Conservation (phyloP, 2,329 filamentous ascomycete species). For the Furcasterigmium furcatum region DNA sequence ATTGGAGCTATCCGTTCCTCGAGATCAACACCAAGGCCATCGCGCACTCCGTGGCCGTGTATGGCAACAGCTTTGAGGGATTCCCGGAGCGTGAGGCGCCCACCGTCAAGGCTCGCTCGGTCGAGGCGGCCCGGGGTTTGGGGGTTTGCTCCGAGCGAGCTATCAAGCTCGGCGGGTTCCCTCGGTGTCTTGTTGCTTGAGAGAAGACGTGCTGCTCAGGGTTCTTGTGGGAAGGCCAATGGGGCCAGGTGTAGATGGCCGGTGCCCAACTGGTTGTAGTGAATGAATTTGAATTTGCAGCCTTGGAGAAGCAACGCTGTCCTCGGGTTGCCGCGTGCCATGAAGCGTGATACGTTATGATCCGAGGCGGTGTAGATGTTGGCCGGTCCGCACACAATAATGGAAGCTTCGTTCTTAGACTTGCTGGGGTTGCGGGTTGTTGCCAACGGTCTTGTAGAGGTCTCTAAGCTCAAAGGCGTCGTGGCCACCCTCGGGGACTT, state of each 20-base stretch:
- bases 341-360: too few relatives aligned
- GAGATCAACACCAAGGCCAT: slow-evolving; percentile 52
- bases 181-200: not conserved
- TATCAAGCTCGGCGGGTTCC: not conserved
- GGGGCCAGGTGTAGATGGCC: too few relatives aligned
- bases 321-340: too few relatives aligned
- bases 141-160: not conserved
- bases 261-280: not conserved
- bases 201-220: not conserved
- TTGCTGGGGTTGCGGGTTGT: slow-evolving; percentile 37
- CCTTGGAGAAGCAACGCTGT: too few relatives aligned
- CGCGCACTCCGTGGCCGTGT: slow-evolving; percentile 47
- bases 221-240: too few relatives aligned
- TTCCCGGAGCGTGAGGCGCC: slow-evolving; percentile 1
- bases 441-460: slow-evolving; percentile 62
- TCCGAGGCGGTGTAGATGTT: too few relatives aligned
- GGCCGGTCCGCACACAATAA: too few relatives aligned
- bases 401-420: not conserved
- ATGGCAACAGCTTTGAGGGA: slow-evolving; percentile 25
- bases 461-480: slow-evolving; percentile 64
- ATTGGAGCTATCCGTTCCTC: slow-evolving; percentile 51
- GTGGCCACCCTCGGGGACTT: slow-evolving; percentile 69
- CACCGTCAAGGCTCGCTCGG: not conserved
- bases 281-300: not conserved
- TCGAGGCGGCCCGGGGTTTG: not conserved